A percentile compares a stretch with the other conserved stretches of the same genome.
Evolutionary conservation across 129 eudicot species (phyloP).

Genomic region (Kitagawia praeruptora): DNA sequence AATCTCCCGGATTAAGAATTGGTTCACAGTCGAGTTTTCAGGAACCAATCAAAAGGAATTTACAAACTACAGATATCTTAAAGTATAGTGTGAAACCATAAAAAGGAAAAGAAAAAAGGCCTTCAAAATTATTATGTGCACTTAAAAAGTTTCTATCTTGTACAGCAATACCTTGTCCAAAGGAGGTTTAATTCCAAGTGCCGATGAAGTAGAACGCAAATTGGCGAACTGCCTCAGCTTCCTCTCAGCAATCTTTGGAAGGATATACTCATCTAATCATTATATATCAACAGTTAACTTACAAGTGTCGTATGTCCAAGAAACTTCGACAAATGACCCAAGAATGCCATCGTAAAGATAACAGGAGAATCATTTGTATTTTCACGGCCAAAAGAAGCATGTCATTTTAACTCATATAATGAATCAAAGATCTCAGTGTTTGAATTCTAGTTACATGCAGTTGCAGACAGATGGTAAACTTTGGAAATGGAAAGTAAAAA

Average conservation of each 20-base stretch:
- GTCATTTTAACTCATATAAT: background rate
- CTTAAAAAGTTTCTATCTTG: background rate
- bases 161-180: slow-evolving; percentile 44
- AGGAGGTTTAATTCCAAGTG: slow-evolving; percentile 51
- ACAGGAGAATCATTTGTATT: background rate
- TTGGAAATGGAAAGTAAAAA: background rate
- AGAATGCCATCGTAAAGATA: background rate
- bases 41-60: background rate
- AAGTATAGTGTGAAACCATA: background rate
- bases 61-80: background rate
- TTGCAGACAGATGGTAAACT: background rate
- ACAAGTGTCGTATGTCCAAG: background rate
- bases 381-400: background rate
- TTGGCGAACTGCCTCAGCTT: slow-evolving; percentile 71
- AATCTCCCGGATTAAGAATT: background rate
- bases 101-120: background rate
- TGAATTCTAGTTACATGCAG: background rate
- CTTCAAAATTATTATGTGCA: background rate
- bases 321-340: background rate
- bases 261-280: slow-evolving; percentile 77
- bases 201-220: slow-evolving; percentile 53
- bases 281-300: slow-evolving; percentile 8
- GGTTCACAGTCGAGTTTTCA: background rate
- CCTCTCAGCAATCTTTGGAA: slow-evolving; percentile 96
- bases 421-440: background rate